Percentiles rank a stretch among this genome's conserved stretches.
Conservation (phyloP, 352 stramenopile species). For the Heterotrichella gracilis region DNA sequence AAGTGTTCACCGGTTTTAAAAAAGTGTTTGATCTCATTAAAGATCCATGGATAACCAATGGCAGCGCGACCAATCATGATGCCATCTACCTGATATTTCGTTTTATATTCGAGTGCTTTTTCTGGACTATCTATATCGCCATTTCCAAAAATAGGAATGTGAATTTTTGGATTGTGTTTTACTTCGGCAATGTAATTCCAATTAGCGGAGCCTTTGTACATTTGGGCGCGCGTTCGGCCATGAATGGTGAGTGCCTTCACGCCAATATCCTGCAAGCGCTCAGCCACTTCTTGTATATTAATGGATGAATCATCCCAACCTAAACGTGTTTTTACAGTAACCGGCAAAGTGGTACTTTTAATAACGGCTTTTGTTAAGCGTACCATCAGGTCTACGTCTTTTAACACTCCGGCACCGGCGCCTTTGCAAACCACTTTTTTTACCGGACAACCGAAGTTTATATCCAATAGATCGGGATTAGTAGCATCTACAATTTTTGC, state of each 20-base stretch:
- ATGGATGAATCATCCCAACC: neutral
- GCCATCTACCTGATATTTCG: neutral
- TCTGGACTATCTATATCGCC: neutral
- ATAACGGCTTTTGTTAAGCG: neutral
- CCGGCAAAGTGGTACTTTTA: neutral
- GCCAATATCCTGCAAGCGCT: neutral
- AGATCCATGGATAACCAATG: conserved; percentile 9
- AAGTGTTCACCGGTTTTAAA: no score
- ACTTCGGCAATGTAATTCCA: neutral
- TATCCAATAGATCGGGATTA: neutral
- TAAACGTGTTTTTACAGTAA: neutral
- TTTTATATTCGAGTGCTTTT: neutral
- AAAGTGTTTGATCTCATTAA: neutral
- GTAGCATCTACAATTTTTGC: neutral
- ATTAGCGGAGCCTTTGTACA: neutral
- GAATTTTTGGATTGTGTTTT: neutral
- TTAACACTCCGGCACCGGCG: neutral
- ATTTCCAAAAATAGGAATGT: neutral
- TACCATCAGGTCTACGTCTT: neutral
- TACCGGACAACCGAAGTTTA: neutral
- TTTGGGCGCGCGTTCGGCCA: neutral
- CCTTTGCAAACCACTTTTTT: neutral
- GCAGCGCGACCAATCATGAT: neutral
- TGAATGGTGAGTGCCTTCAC: neutral
- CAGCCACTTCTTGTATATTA: neutral